phyloP scores from a whole-genome alignment of 768 basidiomycete species.

The Russula dissimulans region DNA sequence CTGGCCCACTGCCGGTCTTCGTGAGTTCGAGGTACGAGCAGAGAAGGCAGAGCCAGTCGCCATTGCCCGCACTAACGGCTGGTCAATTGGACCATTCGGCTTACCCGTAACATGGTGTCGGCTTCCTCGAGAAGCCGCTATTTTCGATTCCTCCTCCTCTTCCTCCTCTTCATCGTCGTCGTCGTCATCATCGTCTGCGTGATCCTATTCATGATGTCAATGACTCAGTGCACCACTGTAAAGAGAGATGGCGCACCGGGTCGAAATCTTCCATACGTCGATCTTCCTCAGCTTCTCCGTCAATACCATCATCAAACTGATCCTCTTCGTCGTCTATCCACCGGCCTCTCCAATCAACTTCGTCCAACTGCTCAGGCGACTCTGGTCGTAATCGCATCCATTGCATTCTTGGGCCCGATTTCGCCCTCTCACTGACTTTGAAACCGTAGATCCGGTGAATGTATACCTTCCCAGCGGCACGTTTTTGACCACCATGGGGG shows the following conservation, averaged over 20 bases:
- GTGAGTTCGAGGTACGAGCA: not conserved
- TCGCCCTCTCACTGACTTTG: constrained; percentile 91
- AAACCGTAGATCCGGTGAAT: constrained; percentile 94
- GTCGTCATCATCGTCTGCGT: constrained; percentile 38
- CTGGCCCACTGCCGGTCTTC: constrained; percentile 11
- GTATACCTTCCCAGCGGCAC: constrained; percentile 80
- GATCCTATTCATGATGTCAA: constrained; percentile 25
- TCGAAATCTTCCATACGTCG: constrained; percentile 84
- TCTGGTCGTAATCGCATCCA: constrained; percentile 89
- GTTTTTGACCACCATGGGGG: constrained; percentile 81
- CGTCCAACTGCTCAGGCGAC: constrained; percentile 67
- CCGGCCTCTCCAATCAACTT: constrained; percentile 83
- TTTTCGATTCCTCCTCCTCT: constrained; percentile 33
- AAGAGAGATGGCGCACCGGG: constrained; percentile 40
- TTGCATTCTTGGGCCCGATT: constrained; percentile 92
- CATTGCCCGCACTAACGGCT: constrained; percentile 10
- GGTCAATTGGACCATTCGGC: constrained; percentile 2
- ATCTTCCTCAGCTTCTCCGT: constrained; percentile 39
- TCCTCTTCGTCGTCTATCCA: constrained; percentile 81
- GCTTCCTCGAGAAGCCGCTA: constrained; percentile 16
- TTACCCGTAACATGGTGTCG: constrained; percentile 16
- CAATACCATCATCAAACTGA: constrained; percentile 47
- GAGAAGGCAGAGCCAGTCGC: constrained; percentile 6
- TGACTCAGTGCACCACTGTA: not conserved
- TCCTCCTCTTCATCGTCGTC: constrained; percentile 48